A percentile compares a stretch with the other conserved stretches of the same genome.
Evolutionary conservation across 108 stramenopile species (phyloP).

Genomic region (Epithemia pelagica): DNA sequence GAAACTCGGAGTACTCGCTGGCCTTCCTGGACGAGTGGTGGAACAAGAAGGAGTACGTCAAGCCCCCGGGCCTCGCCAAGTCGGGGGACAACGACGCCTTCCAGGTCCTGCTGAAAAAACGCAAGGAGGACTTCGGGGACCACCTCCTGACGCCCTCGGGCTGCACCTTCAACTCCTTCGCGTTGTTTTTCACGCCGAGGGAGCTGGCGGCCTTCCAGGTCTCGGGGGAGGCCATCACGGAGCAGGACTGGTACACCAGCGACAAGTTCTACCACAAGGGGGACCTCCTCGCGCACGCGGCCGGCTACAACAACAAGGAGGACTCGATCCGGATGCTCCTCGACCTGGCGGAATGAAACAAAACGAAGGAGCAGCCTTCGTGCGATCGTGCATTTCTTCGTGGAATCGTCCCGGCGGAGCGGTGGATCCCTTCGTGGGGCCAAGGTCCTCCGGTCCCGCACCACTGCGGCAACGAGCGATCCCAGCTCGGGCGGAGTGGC

Average conservation of each 20-base stretch:
- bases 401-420: too few relatives aligned
- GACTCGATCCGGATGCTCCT: not conserved
- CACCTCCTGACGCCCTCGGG: conserved; percentile 12
- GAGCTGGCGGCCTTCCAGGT: conserved; percentile 2
- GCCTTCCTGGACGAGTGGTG: conserved; percentile 24
- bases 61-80: conserved; percentile 7
- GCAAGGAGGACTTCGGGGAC: conserved; percentile 5
- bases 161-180: conserved; percentile 24
- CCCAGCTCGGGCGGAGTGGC: too few relatives aligned
- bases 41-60: conserved; percentile 17
- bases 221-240: not conserved
- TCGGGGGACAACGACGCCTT: conserved; percentile 22
- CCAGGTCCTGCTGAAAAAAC: conserved; percentile 3
- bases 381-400: too few relatives aligned
- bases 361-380: too few relatives aligned
- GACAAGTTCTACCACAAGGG: conserved; percentile 19
- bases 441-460: too few relatives aligned
- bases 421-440: too few relatives aligned
- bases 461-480: too few relatives aligned
- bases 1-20: conserved; percentile 5
- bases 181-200: conserved; percentile 1
- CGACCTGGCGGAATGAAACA: not conserved
- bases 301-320: not conserved
- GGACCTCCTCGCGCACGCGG: not conserved
- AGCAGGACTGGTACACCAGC: conserved; percentile 11